Percentiles rank a stretch among this genome's conserved stretches.
Conservation (phyloP, 225 moss, liverwort and hornwort species). For the Asterella californica region DNA sequence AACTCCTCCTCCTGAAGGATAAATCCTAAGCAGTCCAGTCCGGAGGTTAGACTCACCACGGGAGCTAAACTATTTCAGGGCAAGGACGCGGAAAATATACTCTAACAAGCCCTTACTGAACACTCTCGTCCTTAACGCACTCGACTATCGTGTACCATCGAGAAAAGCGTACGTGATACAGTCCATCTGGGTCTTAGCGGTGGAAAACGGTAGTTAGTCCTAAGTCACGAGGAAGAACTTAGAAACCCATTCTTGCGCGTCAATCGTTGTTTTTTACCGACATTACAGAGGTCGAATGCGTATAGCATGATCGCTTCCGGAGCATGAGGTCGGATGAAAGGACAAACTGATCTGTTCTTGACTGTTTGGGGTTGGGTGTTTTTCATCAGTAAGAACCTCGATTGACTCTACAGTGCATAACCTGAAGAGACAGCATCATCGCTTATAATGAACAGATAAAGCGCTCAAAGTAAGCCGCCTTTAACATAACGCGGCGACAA, state of each 20-base stretch:
- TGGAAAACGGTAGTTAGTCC: too few relatives aligned
- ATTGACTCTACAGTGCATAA: background rate
- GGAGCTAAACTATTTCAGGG: too few relatives aligned
- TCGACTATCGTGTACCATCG: background rate
- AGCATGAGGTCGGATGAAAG: background rate
- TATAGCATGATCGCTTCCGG: background rate
- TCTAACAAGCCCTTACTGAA: background rate
- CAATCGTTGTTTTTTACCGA: background rate
- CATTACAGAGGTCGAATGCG: background rate
- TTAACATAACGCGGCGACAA: background rate
- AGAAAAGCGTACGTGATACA: background rate
- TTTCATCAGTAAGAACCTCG: background rate
- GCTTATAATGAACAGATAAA: background rate
- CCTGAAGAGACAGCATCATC: background rate
- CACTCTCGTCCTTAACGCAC: background rate
- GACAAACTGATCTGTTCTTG: background rate
- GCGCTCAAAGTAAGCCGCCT: background rate
- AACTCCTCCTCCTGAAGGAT: too few relatives aligned
- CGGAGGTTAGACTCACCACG: too few relatives aligned
- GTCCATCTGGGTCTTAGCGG: background rate
- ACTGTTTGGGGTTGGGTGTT: background rate
- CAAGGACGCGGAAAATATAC: background rate
- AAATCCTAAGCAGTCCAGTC: too few relatives aligned
- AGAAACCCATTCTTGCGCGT: background rate
- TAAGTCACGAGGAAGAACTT: background rate